These are phyloP conservation scores for Lichtheimia ramosa DNA, from an alignment of 371 early-diverging fungal species.

Conservation along the genomic window DNA sequence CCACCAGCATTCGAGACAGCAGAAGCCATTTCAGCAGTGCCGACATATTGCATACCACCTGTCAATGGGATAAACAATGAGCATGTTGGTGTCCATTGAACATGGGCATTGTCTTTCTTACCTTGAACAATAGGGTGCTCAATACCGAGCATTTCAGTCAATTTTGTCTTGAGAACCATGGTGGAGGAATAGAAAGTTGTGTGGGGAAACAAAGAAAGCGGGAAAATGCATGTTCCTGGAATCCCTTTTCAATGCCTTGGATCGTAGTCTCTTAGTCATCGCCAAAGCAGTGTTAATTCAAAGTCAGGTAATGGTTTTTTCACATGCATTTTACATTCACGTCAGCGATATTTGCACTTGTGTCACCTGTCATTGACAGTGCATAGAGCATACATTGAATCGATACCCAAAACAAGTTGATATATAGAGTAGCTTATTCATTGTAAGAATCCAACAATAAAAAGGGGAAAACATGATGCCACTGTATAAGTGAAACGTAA, in stretches of 20 bases:
- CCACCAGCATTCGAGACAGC: slow-evolving; percentile 98
- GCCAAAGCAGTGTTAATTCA: too few relatives aligned
- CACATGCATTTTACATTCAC: too few relatives aligned
- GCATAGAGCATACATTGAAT: too few relatives aligned
- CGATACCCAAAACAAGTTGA: too few relatives aligned
- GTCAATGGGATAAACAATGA: neutral
- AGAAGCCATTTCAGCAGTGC: slow-evolving; percentile 73
- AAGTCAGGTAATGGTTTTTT: too few relatives aligned
- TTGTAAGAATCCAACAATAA: too few relatives aligned
- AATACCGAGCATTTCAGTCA: slow-evolving; percentile 69
- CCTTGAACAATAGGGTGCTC: slow-evolving; percentile 67
- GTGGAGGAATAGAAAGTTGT: neutral
- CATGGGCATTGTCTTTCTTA: neutral
- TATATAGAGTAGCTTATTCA: too few relatives aligned
- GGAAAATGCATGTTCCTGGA: neutral
- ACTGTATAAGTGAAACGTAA: too few relatives aligned
- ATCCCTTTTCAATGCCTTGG: neutral
- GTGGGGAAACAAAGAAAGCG: neutral
- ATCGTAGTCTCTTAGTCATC: too few relatives aligned
- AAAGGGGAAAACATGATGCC: too few relatives aligned
- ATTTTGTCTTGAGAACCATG: slow-evolving; percentile 61
- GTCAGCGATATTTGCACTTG: too few relatives aligned
- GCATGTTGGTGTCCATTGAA: neutral
- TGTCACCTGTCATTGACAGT: too few relatives aligned
- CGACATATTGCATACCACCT: slow-evolving; percentile 45